phyloP scores from a whole-genome alignment of 257 asterid genomes.

The Anisodus acutangulus region DNA sequence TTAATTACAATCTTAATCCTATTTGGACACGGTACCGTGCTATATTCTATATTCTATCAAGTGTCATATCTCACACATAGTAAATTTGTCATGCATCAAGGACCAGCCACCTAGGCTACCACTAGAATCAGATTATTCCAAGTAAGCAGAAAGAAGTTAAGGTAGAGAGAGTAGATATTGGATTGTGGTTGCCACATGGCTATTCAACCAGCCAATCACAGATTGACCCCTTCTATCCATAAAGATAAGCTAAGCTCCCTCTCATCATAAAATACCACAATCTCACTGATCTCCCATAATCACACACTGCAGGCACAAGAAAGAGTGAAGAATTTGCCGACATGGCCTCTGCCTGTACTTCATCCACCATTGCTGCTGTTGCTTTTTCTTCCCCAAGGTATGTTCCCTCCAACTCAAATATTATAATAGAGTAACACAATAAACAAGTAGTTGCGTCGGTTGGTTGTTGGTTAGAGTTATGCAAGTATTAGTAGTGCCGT shows the following conservation, averaged over 20 bases:
- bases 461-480: too few species aligned
- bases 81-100: too few species aligned
- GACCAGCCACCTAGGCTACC: slow-evolving; percentile 35
- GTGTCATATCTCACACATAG: too few species aligned
- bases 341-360: slow-evolving; percentile 93
- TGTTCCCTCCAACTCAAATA: slow-evolving; percentile 30
- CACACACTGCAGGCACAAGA: slow-evolving; percentile 31
- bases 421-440: too few species aligned
- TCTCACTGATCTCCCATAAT: not conserved
- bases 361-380: slow-evolving; percentile 88
- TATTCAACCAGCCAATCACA: slow-evolving; percentile 71
- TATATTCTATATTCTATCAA: too few species aligned
- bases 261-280: slow-evolving; percentile 37
- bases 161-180: slow-evolving; percentile 42
- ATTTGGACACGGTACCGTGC: too few species aligned
- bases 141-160: slow-evolving; percentile 46
- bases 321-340: slow-evolving; percentile 11
- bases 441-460: too few species aligned
- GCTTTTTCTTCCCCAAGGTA: slow-evolving; percentile 86
- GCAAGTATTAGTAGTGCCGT: too few species aligned
- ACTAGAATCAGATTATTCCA: slow-evolving; percentile 53
- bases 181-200: slow-evolving; percentile 86
- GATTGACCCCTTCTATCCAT: slow-evolving; percentile 60
- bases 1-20: too few species aligned
- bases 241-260: slow-evolving; percentile 59